Evolutionary conservation across 2,329 filamentous ascomycete species (phyloP), one percentile per base, ranked within the genome.

Genomic region (Cladorrhinum sp.): DNA sequence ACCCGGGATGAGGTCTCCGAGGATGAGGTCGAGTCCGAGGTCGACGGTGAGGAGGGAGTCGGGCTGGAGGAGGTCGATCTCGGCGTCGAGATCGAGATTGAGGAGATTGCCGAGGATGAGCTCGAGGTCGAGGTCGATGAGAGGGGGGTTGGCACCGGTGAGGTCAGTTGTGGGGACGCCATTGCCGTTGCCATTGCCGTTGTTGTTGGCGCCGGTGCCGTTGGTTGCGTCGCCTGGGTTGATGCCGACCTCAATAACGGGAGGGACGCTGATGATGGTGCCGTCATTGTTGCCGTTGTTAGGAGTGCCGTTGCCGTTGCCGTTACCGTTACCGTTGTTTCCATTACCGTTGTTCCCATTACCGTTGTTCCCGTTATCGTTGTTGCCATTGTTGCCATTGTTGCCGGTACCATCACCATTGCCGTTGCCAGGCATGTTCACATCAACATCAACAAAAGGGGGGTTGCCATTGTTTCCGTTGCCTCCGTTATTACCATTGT

Each of bases 31-130:
- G 38, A 65, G 59, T 50, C 62, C 50, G 23, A 36, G 29, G 27
- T 61, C 25, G 41, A 65, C 62, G 50, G 53, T 50, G 38, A 57
- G 50, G 25, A 64, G 12, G 45, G 51, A 52, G 58, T 64, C 58
- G 58, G 58, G 10, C 2, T 62, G 18, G 41, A 45, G 41, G 3
- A 45, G 41, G 41, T 45, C 41, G 16, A 45, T 13, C 2, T 45
- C 41, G 3, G 20, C 16, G 41, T 45, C 16, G 2, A 45, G 3
- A 22, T 20, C 41, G 41, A 45, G 7, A 2, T 8, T n/a, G 20
- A 45, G 41, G 41, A 45, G 16, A 13, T 45, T n/a, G 16, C 16
- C 41, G 18, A 45, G 41, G 6, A 45, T 18, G 16, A 45, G n/a
- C n/a, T 20, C 18, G 16, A 45, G 41, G 41, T 45, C 16, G 16